Evolutionary conservation across 2,329 filamentous ascomycete species (phyloP).

Genomic region (Zelopaecilomyces penicillatus): DNA sequence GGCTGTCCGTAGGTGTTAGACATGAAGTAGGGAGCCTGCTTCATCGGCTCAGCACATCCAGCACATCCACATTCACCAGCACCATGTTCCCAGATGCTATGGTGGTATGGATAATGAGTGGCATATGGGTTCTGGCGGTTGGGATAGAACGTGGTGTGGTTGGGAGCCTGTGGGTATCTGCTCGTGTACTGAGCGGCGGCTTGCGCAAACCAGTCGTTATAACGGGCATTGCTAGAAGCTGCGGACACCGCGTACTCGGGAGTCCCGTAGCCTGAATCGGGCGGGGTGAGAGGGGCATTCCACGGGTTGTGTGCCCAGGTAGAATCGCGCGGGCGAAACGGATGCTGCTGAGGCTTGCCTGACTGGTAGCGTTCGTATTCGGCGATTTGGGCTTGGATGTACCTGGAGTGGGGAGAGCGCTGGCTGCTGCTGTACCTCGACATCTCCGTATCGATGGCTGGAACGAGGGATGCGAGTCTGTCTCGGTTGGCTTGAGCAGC

Average conservation of each 20-base stretch:
- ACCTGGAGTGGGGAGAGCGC: conserved; percentile 33
- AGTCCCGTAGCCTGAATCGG: conserved; percentile 54
- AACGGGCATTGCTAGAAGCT: conserved; percentile 44
- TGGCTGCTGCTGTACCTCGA: conserved; percentile 31
- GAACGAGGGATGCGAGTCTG: conserved; percentile 39
- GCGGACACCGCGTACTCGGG: conserved; percentile 51
- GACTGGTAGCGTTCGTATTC: conserved; percentile 44
- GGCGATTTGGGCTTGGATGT: conserved; percentile 46
- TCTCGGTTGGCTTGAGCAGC: conserved; percentile 41
- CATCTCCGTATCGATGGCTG: conserved; percentile 37
- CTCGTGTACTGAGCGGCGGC: conserved; percentile 34
- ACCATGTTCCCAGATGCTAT: conserved; percentile 43
- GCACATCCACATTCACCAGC: conserved; percentile 42
- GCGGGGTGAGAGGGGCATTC: conserved; percentile 46
- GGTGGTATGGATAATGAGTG: conserved; percentile 36
- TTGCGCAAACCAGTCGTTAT: conserved; percentile 50
- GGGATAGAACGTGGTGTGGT: conserved; percentile 32
- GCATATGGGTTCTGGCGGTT: conserved; percentile 33
- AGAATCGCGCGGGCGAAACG: conserved; percentile 37
- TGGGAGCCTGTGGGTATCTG: conserved; percentile 35
- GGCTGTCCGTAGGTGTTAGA: conserved; percentile 43
- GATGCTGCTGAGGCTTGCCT: conserved; percentile 32
- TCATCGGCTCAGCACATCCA: conserved; percentile 37
- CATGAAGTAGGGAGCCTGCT: conserved; percentile 40
- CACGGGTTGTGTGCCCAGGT: conserved; percentile 38